Evolutionary conservation across 2,329 filamentous ascomycete genomes (phyloP).

Genomic region (Nannizziopsis arthrosporioides): DNA sequence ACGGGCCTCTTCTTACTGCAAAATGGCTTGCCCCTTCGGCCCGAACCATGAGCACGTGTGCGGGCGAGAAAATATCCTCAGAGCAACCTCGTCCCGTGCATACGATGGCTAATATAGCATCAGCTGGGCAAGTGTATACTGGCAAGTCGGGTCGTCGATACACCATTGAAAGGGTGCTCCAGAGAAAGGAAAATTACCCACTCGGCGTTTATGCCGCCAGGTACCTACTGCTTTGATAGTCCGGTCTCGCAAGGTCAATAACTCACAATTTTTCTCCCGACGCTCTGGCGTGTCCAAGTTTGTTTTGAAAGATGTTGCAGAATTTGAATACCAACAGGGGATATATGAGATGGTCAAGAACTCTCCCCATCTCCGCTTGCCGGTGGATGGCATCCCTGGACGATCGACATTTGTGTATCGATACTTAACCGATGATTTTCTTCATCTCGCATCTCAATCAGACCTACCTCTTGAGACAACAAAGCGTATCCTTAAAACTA

Average conservation of each 20-base stretch:
- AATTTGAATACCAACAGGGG: slow-evolving; percentile 11
- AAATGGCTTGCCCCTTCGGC: no score
- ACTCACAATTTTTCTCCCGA: no score
- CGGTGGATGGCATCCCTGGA: slow-evolving; percentile 35
- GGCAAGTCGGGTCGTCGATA: slow-evolving; percentile 17
- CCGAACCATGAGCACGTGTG: no score
- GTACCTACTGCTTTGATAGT: slow-evolving; percentile 9
- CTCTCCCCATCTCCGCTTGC: slow-evolving; percentile 19
- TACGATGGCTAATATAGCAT: no score
- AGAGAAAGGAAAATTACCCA: slow-evolving; percentile 14
- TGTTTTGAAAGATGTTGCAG: slow-evolving; percentile 17
- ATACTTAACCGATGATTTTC: slow-evolving; percentile 35
- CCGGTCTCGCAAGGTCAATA: not conserved
- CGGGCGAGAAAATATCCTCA: no score
- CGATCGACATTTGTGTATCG: slow-evolving; percentile 38
- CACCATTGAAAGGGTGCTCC: slow-evolving; percentile 16
- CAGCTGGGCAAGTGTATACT: slow-evolving; percentile 2
- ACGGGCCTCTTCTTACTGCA: no score
- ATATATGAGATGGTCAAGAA: slow-evolving; percentile 12
- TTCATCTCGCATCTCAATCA: slow-evolving; percentile 31
- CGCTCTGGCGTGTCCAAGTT: no score
- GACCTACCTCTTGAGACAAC: slow-evolving; percentile 26
- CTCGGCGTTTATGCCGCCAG: slow-evolving; percentile 16
- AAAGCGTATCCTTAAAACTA: slow-evolving; percentile 35
- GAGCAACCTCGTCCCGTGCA: no score